phyloP scores from a whole-genome alignment of 345 rosid species.

The Carallia pectinifolia region DNA sequence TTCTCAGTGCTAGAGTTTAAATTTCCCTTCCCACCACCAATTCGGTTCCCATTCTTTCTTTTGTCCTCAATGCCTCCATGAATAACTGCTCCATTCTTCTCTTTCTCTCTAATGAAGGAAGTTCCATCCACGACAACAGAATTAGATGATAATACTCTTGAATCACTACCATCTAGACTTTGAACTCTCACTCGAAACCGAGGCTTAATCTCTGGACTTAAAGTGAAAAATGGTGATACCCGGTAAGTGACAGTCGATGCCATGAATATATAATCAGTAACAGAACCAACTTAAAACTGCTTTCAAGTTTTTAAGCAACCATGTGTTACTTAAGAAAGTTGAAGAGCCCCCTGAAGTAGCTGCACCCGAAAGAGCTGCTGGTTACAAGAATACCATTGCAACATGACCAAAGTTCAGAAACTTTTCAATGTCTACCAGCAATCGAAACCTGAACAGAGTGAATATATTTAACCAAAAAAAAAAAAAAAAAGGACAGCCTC shows the following conservation, averaged over 20 bases:
- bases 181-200: constrained; percentile 47
- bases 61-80: constrained; percentile 3
- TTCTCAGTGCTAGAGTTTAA: constrained; percentile 24
- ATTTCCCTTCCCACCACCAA: constrained; percentile 36
- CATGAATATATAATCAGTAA: constrained; percentile 20
- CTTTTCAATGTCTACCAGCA: no score
- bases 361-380: background rate
- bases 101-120: constrained; percentile 28
- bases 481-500: no score
- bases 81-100: constrained; percentile 14
- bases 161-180: constrained; percentile 34
- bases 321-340: background rate
- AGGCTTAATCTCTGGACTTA: constrained; percentile 25
- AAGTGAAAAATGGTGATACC: constrained; percentile 23
- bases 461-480: no score
- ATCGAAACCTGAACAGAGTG: no score
- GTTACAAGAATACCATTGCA: background rate
- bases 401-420: background rate
- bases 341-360: background rate
- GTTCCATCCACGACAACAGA: constrained; percentile 36
- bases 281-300: background rate
- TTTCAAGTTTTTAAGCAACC: constrained; percentile 8
- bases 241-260: constrained; percentile 34
- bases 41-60: constrained; percentile 11
- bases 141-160: constrained; percentile 33